Percentiles rank a stretch among this genome's conserved stretches.
phyloP scores from a whole-genome alignment of 2,329 filamentous ascomycete genomes.

The Aspergillus awamori region DNA sequence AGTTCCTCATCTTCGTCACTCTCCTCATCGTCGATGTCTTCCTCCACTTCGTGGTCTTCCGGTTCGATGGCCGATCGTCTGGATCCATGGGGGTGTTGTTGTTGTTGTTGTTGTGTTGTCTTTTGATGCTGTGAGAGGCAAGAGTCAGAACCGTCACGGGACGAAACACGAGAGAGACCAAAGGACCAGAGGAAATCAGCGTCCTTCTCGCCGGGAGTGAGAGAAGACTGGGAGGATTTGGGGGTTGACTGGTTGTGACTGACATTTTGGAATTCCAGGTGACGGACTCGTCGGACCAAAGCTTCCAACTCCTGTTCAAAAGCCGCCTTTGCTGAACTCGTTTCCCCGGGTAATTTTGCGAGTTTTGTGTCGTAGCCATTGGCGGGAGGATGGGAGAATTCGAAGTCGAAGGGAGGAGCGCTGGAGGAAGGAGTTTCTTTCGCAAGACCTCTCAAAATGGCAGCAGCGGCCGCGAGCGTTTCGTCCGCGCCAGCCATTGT shows the following conservation, averaged over 20 bases:
- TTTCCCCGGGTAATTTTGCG: slow-evolving; percentile 74
- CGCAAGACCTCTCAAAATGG: slow-evolving; percentile 50
- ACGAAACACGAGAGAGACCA: slow-evolving; percentile 38
- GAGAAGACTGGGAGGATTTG: slow-evolving; percentile 63
- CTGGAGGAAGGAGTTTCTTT: slow-evolving; percentile 41
- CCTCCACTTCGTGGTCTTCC: slow-evolving; percentile 32
- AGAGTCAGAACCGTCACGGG: slow-evolving; percentile 38
- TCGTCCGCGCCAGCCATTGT: slow-evolving; percentile 53
- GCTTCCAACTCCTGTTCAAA: slow-evolving; percentile 83
- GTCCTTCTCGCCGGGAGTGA: slow-evolving; percentile 57
- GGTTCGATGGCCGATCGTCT: slow-evolving; percentile 38
- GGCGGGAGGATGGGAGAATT: slow-evolving; percentile 34
- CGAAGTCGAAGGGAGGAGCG: slow-evolving; percentile 41
- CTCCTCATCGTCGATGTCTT: slow-evolving; percentile 39
- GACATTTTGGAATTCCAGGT: slow-evolving; percentile 77
- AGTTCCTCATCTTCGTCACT: slow-evolving; percentile 53
- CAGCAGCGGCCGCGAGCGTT: slow-evolving; percentile 51
- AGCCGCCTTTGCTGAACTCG: slow-evolving; percentile 72
- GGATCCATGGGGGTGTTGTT: slow-evolving; percentile 41
- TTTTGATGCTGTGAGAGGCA: slow-evolving; percentile 42
- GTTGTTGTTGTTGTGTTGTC: slow-evolving; percentile 29
- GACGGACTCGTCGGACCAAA: slow-evolving; percentile 75
- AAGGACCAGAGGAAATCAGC: slow-evolving; percentile 37
- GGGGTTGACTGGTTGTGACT: slow-evolving; percentile 76
- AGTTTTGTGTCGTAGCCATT: slow-evolving; percentile 57